Percentiles rank a stretch among this genome's conserved stretches.
Evolutionary conservation across 148 eudicot genomes (phyloP).

Genomic region (Pharnaceum exiguum): DNA sequence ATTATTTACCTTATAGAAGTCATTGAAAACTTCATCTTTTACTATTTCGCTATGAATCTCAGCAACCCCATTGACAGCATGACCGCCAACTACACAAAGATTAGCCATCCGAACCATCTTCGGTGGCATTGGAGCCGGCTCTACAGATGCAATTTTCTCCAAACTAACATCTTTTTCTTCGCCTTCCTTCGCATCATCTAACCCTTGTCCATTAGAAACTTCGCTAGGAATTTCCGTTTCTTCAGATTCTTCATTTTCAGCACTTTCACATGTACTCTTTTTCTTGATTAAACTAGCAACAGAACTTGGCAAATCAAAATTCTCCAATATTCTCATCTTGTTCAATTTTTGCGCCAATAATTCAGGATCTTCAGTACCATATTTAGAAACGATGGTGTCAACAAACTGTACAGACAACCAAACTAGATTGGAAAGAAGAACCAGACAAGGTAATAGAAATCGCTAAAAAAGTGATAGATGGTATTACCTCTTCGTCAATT

Average conservation of each 20-base stretch:
- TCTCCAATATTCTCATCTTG: constrained; percentile 86
- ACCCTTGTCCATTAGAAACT: constrained; percentile 19
- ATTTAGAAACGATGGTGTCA: constrained; percentile 57
- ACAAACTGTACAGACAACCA: constrained; percentile 43
- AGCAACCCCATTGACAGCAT: constrained; percentile 96
- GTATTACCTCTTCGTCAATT: constrained; percentile 80
- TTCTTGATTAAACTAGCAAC: constrained; percentile 41
- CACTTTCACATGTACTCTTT: constrained; percentile 19
- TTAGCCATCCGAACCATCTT: constrained; percentile 96
- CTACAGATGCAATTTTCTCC: constrained; percentile 28
- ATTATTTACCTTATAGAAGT: constrained; percentile 67
- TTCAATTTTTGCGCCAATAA: constrained; percentile 62
- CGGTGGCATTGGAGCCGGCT: constrained; percentile 52
- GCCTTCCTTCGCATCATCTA: constrained; percentile 24
- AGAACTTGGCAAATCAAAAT: constrained; percentile 72
- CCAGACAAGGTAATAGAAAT: neutral
- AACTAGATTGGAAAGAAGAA: constrained; percentile 1
- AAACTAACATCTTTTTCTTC: constrained; percentile 22
- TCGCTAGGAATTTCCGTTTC: constrained; percentile 24
- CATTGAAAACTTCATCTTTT: constrained; percentile 80
- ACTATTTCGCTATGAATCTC: constrained; percentile 96
- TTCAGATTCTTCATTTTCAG: constrained; percentile 28
- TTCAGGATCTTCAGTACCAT: constrained; percentile 67
- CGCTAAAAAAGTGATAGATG: neutral
- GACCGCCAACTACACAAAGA: constrained; percentile 93